These are phyloP conservation scores for Exophiala sp. DNA, from an alignment of 2,329 filamentous ascomycete species.

Conservation along the genomic window DNA sequence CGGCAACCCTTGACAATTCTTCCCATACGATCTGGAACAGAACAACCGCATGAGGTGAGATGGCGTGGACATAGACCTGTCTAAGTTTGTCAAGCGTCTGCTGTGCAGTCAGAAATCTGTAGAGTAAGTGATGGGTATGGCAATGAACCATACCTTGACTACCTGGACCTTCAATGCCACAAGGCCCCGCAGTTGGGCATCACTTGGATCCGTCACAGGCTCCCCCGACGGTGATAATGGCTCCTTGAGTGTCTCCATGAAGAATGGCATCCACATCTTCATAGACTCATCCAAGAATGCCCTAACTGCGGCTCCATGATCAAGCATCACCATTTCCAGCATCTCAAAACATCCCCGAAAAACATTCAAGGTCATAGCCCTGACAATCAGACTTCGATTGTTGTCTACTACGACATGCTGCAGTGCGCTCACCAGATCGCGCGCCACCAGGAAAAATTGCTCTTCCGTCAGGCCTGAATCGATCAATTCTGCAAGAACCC, in stretches of 20 bases:
- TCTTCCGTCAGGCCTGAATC: conserved; percentile 90
- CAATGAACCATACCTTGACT: conserved; percentile 55
- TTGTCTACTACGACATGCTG: conserved; percentile 76
- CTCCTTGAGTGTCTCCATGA: conserved; percentile 69
- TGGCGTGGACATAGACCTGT: conserved; percentile 70
- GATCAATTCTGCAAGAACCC: conserved; percentile 81
- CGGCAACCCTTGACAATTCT: conserved; percentile 69
- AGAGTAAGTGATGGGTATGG: not conserved
- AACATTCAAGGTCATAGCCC: conserved; percentile 80
- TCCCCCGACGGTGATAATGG: conserved; percentile 51
- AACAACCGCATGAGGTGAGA: conserved; percentile 73
- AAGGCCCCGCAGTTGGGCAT: conserved; percentile 67
- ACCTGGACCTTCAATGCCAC: conserved; percentile 87
- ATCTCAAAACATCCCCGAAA: conserved; percentile 91
- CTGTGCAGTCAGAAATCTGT: conserved; percentile 18
- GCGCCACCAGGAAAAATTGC: conserved; percentile 86
- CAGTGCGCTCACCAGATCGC: conserved; percentile 75
- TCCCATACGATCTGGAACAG: conserved; percentile 88
- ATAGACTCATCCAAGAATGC: conserved; percentile 83
- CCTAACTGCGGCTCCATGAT: conserved; percentile 79
- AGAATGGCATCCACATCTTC: conserved; percentile 81
- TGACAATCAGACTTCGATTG: conserved; percentile 65
- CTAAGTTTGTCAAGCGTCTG: conserved; percentile 84
- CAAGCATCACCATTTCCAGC: conserved; percentile 92
- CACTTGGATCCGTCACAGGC: conserved; percentile 43